A percentile compares a stretch with the other conserved stretches of the same genome.
phyloP scores from a whole-genome alignment of 768 basidiomycete species.

The Suillus bovinus region DNA sequence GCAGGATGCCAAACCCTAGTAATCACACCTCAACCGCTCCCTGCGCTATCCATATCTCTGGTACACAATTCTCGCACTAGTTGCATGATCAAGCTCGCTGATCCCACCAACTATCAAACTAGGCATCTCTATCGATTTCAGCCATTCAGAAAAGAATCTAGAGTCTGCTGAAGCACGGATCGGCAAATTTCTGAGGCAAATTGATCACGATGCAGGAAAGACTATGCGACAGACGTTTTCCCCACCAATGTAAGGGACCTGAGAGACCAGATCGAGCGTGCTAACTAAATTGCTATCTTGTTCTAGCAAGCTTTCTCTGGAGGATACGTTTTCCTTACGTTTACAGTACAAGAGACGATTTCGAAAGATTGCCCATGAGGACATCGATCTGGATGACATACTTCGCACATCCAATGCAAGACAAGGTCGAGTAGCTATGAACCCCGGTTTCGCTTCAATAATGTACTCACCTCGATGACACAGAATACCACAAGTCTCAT shows the following conservation, averaged over 20 bases:
- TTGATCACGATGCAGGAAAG: background rate
- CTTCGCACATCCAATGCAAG: background rate
- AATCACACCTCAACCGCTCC: background rate
- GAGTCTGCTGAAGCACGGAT: background rate
- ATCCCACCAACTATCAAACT: background rate
- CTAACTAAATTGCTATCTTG: background rate
- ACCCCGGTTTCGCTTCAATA: background rate
- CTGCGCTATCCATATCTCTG: background rate
- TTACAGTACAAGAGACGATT: background rate
- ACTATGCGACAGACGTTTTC: background rate
- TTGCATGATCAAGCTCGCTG: background rate
- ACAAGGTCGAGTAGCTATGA: background rate
- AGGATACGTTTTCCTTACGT: background rate
- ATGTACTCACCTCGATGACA: background rate
- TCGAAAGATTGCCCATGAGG: background rate
- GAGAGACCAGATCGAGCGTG: background rate
- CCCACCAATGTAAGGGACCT: background rate
- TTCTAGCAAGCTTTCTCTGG: background rate
- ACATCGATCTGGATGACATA: background rate
- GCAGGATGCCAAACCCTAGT: background rate
- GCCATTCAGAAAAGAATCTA: background rate
- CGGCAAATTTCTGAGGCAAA: background rate
- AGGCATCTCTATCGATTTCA: background rate
- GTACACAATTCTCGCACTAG: background rate
- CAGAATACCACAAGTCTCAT: background rate